These are phyloP conservation scores for Dichotomopilus funicola DNA, from an alignment of 2,329 filamentous ascomycete species.

Conservation along the genomic window DNA sequence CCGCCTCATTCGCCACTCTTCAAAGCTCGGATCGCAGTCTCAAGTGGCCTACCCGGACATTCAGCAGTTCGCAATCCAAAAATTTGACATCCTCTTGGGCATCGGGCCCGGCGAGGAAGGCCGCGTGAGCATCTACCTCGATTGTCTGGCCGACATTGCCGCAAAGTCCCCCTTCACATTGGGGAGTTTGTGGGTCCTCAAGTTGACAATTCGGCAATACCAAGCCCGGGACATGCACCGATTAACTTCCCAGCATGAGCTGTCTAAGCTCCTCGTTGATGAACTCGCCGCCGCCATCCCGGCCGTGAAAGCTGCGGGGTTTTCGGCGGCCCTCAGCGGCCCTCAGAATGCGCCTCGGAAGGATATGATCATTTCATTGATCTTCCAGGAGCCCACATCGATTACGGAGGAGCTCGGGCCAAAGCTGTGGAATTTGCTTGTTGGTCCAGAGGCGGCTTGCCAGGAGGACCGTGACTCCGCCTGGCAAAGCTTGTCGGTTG, in stretches of 20 bases:
- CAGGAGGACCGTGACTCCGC: slow-evolving; percentile 56
- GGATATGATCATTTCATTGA: slow-evolving; percentile 55
- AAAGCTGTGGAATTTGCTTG: slow-evolving; percentile 64
- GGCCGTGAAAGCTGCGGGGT: slow-evolving; percentile 35
- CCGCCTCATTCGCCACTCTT: slow-evolving; percentile 66
- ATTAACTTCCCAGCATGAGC: slow-evolving; percentile 54
- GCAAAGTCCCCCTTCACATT: slow-evolving; percentile 57
- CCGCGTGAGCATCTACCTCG: slow-evolving; percentile 55
- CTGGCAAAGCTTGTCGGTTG: slow-evolving; percentile 59
- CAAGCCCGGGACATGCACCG: slow-evolving; percentile 46
- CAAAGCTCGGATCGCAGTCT: slow-evolving; percentile 46
- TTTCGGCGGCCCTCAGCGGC: slow-evolving; percentile 41
- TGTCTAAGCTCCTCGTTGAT: slow-evolving; percentile 55
- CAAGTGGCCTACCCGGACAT: slow-evolving; percentile 55
- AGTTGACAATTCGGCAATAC: slow-evolving; percentile 41
- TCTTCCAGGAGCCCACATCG: slow-evolving; percentile 49
- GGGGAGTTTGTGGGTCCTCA: slow-evolving; percentile 65
- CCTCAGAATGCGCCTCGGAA: slow-evolving; percentile 46
- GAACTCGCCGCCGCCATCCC: slow-evolving; percentile 55
- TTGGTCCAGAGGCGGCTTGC: slow-evolving; percentile 57
- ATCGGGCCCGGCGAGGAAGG: slow-evolving; percentile 48
- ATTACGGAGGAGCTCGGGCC: slow-evolving; percentile 57
- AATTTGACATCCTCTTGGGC: slow-evolving; percentile 55
- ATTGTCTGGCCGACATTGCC: slow-evolving; percentile 63
- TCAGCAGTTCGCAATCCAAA: slow-evolving; percentile 55